These are phyloP conservation scores for Penicillium egyptiacum DNA, from an alignment of 495 filamentous ascomycete species.

Conservation along the genomic window DNA sequence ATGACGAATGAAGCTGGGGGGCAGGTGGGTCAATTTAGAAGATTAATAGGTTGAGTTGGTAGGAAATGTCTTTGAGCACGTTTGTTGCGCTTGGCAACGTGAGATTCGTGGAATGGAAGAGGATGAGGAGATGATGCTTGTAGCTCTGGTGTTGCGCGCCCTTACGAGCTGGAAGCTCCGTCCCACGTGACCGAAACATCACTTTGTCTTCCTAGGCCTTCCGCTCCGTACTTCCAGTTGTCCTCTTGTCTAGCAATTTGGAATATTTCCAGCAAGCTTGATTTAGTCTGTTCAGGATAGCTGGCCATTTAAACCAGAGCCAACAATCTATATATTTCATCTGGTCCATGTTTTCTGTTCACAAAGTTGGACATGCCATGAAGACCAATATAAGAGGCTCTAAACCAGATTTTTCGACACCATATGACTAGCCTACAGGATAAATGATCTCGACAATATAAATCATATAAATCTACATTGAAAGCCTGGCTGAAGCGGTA, in stretches of 20 bases:
- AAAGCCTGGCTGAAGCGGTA: background rate
- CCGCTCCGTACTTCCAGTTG: background rate
- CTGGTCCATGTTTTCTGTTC: background rate
- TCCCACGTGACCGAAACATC: slow-evolving; percentile 28
- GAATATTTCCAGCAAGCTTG: background rate
- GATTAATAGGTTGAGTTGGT: background rate
- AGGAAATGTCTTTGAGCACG: background rate
- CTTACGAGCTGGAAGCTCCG: slow-evolving; percentile 31
- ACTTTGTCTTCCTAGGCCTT: background rate
- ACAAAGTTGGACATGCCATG: background rate
- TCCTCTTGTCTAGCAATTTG: background rate
- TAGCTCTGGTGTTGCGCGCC: slow-evolving; percentile 32
- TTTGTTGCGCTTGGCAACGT: slow-evolving; percentile 12
- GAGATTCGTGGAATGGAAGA: slow-evolving; percentile 14
- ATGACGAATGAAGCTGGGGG: slow-evolving; percentile 31
- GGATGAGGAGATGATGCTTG: slow-evolving; percentile 27
- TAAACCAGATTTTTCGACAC: background rate
- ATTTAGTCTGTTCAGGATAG: background rate
- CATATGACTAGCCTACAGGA: background rate
- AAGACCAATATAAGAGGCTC: background rate
- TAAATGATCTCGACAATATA: background rate
- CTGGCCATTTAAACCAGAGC: background rate
- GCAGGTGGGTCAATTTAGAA: slow-evolving; percentile 1
- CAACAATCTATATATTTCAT: background rate
- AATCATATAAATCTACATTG: background rate